Percentiles rank a stretch among this genome's conserved stretches.
Conservation (phyloP, 148 eudicot genomes). For the Pharnaceum exiguum region DNA sequence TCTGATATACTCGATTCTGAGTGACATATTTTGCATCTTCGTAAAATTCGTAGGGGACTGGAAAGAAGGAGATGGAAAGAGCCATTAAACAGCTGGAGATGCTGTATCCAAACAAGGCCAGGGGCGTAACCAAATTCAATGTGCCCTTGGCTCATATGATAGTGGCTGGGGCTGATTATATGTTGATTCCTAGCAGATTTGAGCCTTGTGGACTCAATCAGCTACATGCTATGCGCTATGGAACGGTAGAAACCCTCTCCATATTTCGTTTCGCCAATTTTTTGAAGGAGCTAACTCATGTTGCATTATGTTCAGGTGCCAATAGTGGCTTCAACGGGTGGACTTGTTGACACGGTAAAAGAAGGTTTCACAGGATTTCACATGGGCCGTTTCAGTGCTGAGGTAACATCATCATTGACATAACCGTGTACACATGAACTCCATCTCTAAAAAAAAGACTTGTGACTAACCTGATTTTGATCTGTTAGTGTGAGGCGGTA, state of each 20-base stretch:
- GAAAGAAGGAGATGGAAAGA: conserved; percentile 71
- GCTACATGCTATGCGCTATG: conserved; percentile 80
- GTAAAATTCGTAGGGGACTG: conserved; percentile 55
- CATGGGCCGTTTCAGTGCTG: conserved; percentile 38
- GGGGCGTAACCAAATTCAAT: conserved; percentile 78
- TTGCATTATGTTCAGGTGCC: conserved; percentile 21
- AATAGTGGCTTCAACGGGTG: conserved; percentile 45
- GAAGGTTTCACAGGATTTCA: conserved; percentile 40
- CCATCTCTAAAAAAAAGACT: neutral
- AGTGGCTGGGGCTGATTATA: conserved; percentile 74
- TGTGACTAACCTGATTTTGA: neutral
- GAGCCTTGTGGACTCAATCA: conserved; percentile 99
- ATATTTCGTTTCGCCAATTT: too few species aligned
- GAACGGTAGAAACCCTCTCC: conserved; percentile 43
- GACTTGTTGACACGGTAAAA: conserved; percentile 39
- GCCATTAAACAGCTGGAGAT: conserved; percentile 61
- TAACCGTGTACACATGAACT: neutral
- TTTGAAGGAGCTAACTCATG: too few species aligned
- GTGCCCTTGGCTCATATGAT: conserved; percentile 79
- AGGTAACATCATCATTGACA: conserved; percentile 8
- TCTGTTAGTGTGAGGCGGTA: conserved; percentile 20
- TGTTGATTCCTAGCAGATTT: conserved; percentile 83
- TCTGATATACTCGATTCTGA: neutral
- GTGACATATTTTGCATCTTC: too few species aligned
- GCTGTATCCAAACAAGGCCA: conserved; percentile 65